A percentile compares a stretch with the other conserved stretches of the same genome.
Conservation (phyloP, 2,329 filamentous ascomycete genomes). For the Parastagonospora nodorum region DNA sequence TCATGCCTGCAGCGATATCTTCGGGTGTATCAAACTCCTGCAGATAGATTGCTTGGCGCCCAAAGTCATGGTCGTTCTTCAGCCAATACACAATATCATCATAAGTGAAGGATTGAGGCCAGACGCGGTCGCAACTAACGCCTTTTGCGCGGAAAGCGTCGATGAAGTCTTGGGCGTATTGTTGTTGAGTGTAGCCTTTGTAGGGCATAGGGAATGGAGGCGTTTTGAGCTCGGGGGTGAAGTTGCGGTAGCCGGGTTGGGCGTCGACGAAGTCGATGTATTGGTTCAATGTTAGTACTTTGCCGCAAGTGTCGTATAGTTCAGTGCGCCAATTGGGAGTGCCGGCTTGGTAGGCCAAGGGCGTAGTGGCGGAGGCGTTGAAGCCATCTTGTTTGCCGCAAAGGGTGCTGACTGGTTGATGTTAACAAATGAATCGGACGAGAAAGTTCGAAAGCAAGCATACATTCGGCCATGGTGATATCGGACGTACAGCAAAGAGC, state of each 20-base stretch:
- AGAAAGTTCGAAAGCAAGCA: background rate
- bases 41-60: slow-evolving; percentile 64
- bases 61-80: slow-evolving; percentile 63
- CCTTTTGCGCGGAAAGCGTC: slow-evolving; percentile 43
- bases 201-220: slow-evolving; percentile 68
- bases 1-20: slow-evolving; percentile 56
- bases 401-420: slow-evolving; percentile 10
- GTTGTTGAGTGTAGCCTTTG: slow-evolving; percentile 65
- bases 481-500: slow-evolving; percentile 25
- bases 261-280: slow-evolving; percentile 63
- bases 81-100: slow-evolving; percentile 69
- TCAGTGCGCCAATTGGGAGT: slow-evolving; percentile 66
- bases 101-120: slow-evolving; percentile 67
- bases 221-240: slow-evolving; percentile 70
- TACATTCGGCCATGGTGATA: slow-evolving; percentile 23
- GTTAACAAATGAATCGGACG: background rate
- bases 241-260: slow-evolving; percentile 59
- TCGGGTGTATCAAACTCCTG: slow-evolving; percentile 60
- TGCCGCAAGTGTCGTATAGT: slow-evolving; percentile 66
- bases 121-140: slow-evolving; percentile 43
- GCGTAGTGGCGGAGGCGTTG: slow-evolving; percentile 64
- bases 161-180: slow-evolving; percentile 66
- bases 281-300: slow-evolving; percentile 61
- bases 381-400: slow-evolving; percentile 49
- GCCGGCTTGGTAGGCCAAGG: slow-evolving; percentile 60